Evolutionary conservation across 768 basidiomycete genomes (phyloP).

Genomic region (Pulveroboletus frians): DNA sequence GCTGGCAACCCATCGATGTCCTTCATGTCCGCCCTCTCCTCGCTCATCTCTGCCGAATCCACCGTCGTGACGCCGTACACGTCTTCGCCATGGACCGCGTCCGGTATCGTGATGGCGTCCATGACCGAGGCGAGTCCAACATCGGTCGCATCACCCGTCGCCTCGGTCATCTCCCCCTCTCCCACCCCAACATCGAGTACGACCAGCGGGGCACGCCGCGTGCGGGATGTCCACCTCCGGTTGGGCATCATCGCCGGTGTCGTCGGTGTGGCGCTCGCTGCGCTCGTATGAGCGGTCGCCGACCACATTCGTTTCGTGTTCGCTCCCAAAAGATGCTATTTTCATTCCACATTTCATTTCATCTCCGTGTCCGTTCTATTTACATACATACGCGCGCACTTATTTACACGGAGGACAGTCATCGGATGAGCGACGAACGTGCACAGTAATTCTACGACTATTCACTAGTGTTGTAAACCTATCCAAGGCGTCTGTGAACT

Average conservation of each 20-base stretch:
- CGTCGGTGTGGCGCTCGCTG: constrained; percentile 4
- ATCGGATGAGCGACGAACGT: background rate
- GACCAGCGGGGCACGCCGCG: constrained; percentile 4
- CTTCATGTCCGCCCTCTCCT: constrained; percentile 18
- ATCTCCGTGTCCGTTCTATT: background rate
- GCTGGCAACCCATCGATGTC: constrained; percentile 19
- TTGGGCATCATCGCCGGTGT: constrained; percentile 1
- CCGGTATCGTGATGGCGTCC: background rate
- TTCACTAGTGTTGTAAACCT: background rate
- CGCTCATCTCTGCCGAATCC: constrained; percentile 26
- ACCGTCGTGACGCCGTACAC: constrained; percentile 11
- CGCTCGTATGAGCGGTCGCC: constrained; percentile 4
- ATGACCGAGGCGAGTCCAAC: background rate
- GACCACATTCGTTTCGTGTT: no score
- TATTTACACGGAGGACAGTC: background rate
- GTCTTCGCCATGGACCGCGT: background rate
- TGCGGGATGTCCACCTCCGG: background rate
- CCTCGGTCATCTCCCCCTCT: background rate
- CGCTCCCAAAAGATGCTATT: background rate
- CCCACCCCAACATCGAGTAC: constrained; percentile 4
- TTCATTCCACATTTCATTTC: background rate
- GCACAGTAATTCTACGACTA: constrained; percentile 2
- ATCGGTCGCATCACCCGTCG: background rate
- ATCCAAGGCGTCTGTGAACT: no score
- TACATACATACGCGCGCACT: background rate